Evolutionary conservation across 2,329 filamentous ascomycete genomes (phyloP), one percentile per base, ranked within the genome.

Genomic region (Colletotrichum sublineola): DNA sequence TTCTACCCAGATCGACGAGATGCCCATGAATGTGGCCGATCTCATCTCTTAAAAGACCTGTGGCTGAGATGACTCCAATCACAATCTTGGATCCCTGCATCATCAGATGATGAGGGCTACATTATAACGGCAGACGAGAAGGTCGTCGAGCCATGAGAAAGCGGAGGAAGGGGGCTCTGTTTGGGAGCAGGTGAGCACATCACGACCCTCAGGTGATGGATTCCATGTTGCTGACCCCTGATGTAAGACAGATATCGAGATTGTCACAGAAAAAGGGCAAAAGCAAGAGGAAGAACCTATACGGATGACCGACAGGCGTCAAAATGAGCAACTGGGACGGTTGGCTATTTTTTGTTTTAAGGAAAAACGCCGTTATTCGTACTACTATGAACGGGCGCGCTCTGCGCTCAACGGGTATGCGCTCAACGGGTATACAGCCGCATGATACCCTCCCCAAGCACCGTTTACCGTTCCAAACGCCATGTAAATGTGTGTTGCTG

Each of bases 1-100:
- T 84, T 97, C 94, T 20, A 97, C 95, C 58, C 95, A 98, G 85
- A 97, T 98, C 77, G 95, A 98, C 78, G 95, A 98, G 86, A 98
- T 98, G 95, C 95, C 95, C 24, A 98, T 98, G 95, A 98, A 98
- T 80, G 94, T 94, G 80, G 90, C 88, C 78, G 88, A 89, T 76
- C 85, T 91, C 38, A 88, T 88, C 71, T 81, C 87, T 46, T 89
- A 84, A 82, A 57, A 84, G 82, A 56, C 31, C 11, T 42, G 31
- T 64, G 40, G 63, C 67, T 56, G 46, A 36, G 29, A 31, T 12
- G 20, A 53, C 18, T 14, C 18, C 52, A 42, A 15, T 24, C 24
- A 24, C 42, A 52, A 36, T 24, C 3, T 40, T 64, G 24, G n/a
- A 18, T 24, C 12, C 63, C 40, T 31, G 40, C 40, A 29, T 48